These are phyloP conservation scores for Tylopilus rubrobrunneus DNA, from an alignment of 768 basidiomycete genomes.

Conservation along the genomic window DNA sequence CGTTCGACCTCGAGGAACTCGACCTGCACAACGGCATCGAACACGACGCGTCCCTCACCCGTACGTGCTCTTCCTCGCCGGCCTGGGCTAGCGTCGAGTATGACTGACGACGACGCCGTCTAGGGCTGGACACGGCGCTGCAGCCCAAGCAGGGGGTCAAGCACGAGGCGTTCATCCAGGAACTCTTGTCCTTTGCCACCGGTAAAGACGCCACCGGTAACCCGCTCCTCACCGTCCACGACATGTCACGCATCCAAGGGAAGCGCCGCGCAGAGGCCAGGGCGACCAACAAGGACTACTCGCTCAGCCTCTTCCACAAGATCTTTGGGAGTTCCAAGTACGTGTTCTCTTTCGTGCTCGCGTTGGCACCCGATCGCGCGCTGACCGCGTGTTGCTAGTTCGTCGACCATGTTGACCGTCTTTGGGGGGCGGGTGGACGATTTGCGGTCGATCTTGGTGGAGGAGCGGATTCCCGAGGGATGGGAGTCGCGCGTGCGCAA, in stretches of 20 bases:
- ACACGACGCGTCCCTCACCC: conserved; percentile 33
- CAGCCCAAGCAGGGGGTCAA: conserved; percentile 50
- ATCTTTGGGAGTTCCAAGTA: conserved; percentile 71
- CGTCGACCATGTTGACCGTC: conserved; percentile 62
- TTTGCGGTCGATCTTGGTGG: conserved; percentile 49
- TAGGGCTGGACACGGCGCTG: conserved; percentile 52
- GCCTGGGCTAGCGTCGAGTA: too few relatives aligned
- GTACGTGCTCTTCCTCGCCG: conserved; percentile 13
- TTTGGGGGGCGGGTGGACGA: conserved; percentile 64
- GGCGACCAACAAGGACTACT: conserved; percentile 54
- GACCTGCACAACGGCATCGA: conserved; percentile 63
- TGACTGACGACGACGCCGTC: neutral
- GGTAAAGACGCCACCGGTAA: conserved; percentile 51
- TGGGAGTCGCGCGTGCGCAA: conserved; percentile 63
- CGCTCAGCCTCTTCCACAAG: conserved; percentile 49
- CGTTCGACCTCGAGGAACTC: conserved; percentile 63
- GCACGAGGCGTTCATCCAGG: conserved; percentile 49
- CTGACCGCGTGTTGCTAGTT: conserved; percentile 34
- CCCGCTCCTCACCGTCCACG: conserved; percentile 47
- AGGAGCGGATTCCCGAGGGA: conserved; percentile 67
- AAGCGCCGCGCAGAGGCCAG: conserved; percentile 61
- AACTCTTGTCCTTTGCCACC: conserved; percentile 55
- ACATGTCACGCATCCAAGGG: conserved; percentile 55
- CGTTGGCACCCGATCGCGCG: neutral
- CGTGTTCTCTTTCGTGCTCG: conserved; percentile 18